A percentile compares a stretch with the other conserved stretches of the same genome.
Evolutionary conservation across 164 flowering plant genomes (phyloP).

Genomic region (Houttuynia cordata): DNA sequence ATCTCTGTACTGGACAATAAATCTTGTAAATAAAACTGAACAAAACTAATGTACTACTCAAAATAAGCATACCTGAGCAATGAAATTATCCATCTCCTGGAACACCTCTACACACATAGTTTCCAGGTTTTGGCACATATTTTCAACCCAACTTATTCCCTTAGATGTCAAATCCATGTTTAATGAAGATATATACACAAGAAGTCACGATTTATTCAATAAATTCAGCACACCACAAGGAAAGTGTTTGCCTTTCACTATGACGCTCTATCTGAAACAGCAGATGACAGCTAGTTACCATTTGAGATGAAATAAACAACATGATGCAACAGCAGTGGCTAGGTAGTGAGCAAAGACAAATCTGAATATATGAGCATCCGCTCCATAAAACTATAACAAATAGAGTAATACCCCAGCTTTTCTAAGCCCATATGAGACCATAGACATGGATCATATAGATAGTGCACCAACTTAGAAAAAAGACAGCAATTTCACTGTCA

Average conservation of each 20-base stretch:
- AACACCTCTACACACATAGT: slow-evolving; percentile 63
- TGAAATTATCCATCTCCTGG: slow-evolving; percentile 57
- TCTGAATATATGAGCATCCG: background rate
- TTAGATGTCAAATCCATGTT: slow-evolving; percentile 37
- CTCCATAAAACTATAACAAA: background rate
- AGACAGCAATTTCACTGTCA: background rate
- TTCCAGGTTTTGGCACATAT: slow-evolving; percentile 63
- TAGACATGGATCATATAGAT: background rate
- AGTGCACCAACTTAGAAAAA: background rate
- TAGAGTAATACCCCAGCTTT: background rate
- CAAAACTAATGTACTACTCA: background rate
- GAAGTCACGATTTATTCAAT: background rate
- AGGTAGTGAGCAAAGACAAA: background rate
- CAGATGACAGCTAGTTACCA: background rate
- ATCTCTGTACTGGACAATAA: background rate
- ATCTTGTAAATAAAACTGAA: no score
- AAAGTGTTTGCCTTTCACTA: background rate
- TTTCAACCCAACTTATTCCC: slow-evolving; percentile 63
- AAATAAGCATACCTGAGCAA: slow-evolving; percentile 7
- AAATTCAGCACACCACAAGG: background rate
- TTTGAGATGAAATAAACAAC: no score
- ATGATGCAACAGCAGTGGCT: background rate
- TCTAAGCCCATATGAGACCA: background rate
- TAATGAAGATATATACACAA: background rate
- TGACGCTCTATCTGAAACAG: background rate